Evolutionary conservation across 805 yeast genomes (phyloP).

Genomic region (Saccharomycopsis sp.): DNA sequence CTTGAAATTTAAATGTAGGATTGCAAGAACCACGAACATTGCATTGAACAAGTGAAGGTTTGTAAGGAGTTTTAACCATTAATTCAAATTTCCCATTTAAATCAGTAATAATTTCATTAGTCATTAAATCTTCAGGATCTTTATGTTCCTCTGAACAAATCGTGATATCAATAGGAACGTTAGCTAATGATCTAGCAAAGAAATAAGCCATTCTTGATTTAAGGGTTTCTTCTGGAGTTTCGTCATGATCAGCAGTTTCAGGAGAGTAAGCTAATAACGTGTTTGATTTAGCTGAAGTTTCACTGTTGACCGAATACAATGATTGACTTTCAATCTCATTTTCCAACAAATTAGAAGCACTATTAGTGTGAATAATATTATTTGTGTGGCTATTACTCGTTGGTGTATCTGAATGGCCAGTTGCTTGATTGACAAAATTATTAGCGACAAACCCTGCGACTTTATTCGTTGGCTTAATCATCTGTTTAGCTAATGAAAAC

Average conservation of each 20-base stretch:
- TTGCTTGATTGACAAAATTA: slow-evolving; percentile 11
- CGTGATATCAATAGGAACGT: slow-evolving; percentile 45
- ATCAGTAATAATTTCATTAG: slow-evolving; percentile 45
- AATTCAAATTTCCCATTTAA: slow-evolving; percentile 57
- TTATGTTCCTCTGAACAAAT: slow-evolving; percentile 43
- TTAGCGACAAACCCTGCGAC: slow-evolving; percentile 11
- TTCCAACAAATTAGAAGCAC: background rate
- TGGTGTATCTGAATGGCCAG: slow-evolving; percentile 19
- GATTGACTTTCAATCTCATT: slow-evolving; percentile 7
- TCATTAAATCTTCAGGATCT: slow-evolving; percentile 26
- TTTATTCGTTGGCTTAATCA: slow-evolving; percentile 37
- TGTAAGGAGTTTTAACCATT: slow-evolving; percentile 46
- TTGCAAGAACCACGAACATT: slow-evolving; percentile 32
- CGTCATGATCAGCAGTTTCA: slow-evolving; percentile 14
- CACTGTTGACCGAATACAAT: slow-evolving; percentile 4
- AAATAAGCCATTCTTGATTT: slow-evolving; percentile 64
- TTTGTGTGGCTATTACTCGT: slow-evolving; percentile 15
- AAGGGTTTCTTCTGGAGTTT: slow-evolving; percentile 39
- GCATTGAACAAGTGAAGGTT: slow-evolving; percentile 54
- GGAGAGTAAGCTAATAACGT: slow-evolving; percentile 7
- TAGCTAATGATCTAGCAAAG: slow-evolving; percentile 58
- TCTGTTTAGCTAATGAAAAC: slow-evolving; percentile 60
- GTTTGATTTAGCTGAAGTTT: slow-evolving; percentile 22
- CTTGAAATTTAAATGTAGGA: slow-evolving; percentile 39
- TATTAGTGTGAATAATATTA: background rate